Base-by-base conservation (phyloP, 163 green algal genomes). In the Volvox carteri region DNA sequence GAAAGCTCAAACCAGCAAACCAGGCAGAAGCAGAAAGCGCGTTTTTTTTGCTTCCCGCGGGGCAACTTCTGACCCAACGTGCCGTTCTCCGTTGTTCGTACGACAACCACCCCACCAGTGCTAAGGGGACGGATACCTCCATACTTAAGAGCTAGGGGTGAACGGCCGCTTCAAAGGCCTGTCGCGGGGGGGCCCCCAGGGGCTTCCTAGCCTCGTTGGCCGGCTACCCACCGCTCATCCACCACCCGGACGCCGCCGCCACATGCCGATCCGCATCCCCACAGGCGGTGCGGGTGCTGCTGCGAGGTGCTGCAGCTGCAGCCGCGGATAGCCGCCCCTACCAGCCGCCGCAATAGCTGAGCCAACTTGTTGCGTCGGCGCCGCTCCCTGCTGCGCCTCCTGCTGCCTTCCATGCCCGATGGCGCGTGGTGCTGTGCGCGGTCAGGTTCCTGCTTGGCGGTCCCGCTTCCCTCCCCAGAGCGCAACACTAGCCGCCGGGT, bases 171-270 rank as follows among this genome's bases (percentile, higher is more conserved):
- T 9, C n/a, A 70, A n/a, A n/a, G n/a, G n/a, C n/a, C n/a, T n/a
- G n/a, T n/a, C n/a, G n/a, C n/a, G n/a, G n/a, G n/a, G n/a, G n/a
- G n/a, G n/a, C n/a, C n/a, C n/a, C n/a, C n/a, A n/a, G n/a, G n/a
- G n/a, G n/a, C n/a, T n/a, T n/a, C n/a, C n/a, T n/a, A n/a, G n/a
- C n/a, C n/a, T n/a, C n/a, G n/a, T n/a, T n/a, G n/a, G n/a, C n/a
- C n/a, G n/a, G n/a, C n/a, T 23, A 2, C 75, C 23, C 75, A 84
- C 75, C 75, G 67, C 75, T 48, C 67, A 33, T 84, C 75, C 75
- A 48, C 18, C n/a, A 84, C 30, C 16, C 48, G 48, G 39, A 33
- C 30, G 30, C 75, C 75, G 14, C 73, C 72, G 18, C 68, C 68
- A 4, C 68, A 33, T 18, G 8, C 68, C 2, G 35, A 23, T 54